Evolutionary conservation across 2,329 filamentous ascomycete species (phyloP).

Genomic region (Pyrenophora graminea): DNA sequence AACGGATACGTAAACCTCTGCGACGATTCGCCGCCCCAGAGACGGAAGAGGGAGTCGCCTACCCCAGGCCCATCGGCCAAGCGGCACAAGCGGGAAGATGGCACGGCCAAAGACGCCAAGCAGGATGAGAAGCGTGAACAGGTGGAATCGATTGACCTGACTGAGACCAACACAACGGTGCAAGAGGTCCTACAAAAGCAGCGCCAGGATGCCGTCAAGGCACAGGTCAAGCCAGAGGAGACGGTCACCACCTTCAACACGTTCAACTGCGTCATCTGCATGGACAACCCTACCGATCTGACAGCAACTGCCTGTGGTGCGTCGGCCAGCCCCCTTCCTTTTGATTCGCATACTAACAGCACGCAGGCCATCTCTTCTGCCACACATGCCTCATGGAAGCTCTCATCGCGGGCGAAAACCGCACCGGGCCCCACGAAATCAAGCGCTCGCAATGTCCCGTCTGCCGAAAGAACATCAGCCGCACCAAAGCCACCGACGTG

Average conservation of each 20-base stretch:
- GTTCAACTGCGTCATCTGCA: conserved; percentile 65
- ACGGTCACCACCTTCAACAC: conserved; percentile 50
- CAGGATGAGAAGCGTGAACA: conserved; percentile 18
- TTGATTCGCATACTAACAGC: conserved; percentile 9
- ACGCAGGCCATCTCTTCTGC: conserved; percentile 65
- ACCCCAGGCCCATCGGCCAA: conserved; percentile 40
- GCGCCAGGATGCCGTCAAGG: conserved; percentile 56
- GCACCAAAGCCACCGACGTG: conserved; percentile 47
- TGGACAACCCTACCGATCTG: conserved; percentile 64
- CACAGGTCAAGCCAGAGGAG: conserved; percentile 48
- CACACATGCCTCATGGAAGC: conserved; percentile 66
- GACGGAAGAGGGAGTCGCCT: conserved; percentile 27
- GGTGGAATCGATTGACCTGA: conserved; percentile 57
- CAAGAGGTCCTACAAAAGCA: conserved; percentile 57
- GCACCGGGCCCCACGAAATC: conserved; percentile 49
- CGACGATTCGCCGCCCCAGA: conserved; percentile 28
- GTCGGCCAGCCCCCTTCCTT: conserved; percentile 23
- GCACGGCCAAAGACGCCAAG: conserved; percentile 7
- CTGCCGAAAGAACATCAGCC: conserved; percentile 51
- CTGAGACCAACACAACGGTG: conserved; percentile 48
- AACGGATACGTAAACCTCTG: conserved; percentile 46
- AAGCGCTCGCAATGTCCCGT: conserved; percentile 54
- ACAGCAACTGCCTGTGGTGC: conserved; percentile 65
- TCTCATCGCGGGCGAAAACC: conserved; percentile 60
- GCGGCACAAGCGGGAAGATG: conserved; percentile 32